Percentiles rank a stretch among this genome's conserved stretches.
phyloP scores from a whole-genome alignment of 108 stramenopile species.

The Pseudonitzschia delicatissima region DNA sequence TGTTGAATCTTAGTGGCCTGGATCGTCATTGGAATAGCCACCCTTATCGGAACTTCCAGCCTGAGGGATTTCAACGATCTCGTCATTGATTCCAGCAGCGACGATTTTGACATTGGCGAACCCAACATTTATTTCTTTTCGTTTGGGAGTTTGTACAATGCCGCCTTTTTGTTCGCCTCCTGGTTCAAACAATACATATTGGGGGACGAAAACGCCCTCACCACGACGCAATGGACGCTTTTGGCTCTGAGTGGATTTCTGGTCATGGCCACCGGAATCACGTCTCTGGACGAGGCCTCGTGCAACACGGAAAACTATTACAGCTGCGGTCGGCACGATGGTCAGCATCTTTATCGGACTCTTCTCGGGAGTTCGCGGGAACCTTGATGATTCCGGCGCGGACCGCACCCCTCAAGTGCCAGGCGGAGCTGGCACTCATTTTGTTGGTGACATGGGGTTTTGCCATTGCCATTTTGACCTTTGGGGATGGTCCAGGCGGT shows the following conservation, averaged over 20 bases:
- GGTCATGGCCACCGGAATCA: background rate
- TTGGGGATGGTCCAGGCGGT: background rate
- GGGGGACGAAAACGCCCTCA: background rate
- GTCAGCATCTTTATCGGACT: background rate
- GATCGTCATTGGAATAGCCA: background rate
- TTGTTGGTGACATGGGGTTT: slow-evolving; percentile 1
- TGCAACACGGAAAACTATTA: background rate
- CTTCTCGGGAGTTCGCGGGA: background rate
- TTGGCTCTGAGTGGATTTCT: background rate
- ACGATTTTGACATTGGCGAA: background rate
- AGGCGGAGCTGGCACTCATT: background rate
- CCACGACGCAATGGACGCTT: slow-evolving; percentile 9
- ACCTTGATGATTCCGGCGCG: background rate
- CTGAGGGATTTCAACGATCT: background rate
- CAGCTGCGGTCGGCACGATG: background rate
- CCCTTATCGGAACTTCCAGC: background rate
- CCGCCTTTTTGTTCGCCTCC: background rate
- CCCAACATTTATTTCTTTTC: slow-evolving; percentile 10
- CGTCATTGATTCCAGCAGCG: background rate
- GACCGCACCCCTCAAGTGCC: background rate
- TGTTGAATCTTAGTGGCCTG: background rate
- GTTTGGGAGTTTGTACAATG: background rate
- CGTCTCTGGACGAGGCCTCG: background rate
- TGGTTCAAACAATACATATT: slow-evolving; percentile 11
- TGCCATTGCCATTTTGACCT: background rate